Evolutionary conservation across 345 rosid species (phyloP).

Genomic region (Salix brachista): DNA sequence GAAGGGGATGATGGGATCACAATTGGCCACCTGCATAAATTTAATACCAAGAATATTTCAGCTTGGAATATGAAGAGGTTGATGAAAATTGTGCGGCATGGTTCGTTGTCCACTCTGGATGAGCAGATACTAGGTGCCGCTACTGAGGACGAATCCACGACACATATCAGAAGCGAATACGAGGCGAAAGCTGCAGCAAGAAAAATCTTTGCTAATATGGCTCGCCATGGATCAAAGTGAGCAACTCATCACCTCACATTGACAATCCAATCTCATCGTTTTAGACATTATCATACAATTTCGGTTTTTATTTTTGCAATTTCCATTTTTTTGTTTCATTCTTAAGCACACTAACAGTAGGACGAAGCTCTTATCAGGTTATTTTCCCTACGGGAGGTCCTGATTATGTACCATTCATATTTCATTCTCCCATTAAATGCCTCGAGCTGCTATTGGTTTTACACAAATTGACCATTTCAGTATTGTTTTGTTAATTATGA

Average conservation of each 20-base stretch:
- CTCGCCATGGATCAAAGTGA: constrained; percentile 56
- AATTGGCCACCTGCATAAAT: constrained; percentile 61
- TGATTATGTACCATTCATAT: no score
- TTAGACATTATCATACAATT: not conserved
- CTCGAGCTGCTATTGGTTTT: no score
- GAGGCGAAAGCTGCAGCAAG: constrained; percentile 90
- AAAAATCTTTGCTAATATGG: constrained; percentile 74
- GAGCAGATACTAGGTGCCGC: constrained; percentile 52
- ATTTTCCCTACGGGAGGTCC: no score
- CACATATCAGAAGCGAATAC: constrained; percentile 59
- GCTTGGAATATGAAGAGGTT: constrained; percentile 99
- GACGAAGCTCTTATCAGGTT: no score
- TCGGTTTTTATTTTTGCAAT: not conserved
- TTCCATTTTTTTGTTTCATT: no score
- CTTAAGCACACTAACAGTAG: no score
- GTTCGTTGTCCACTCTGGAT: constrained; percentile 67
- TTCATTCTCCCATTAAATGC: no score
- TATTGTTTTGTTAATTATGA: no score
- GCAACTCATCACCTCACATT: not conserved
- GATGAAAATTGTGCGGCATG: constrained; percentile 75
- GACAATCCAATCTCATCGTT: not conserved
- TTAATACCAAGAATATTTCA: constrained; percentile 69
- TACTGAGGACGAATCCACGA: constrained; percentile 51
- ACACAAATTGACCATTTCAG: no score
- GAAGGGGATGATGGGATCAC: constrained; percentile 38